A percentile compares a stretch with the other conserved stretches of the same genome.
Evolutionary conservation across 2,329 filamentous ascomycete genomes (phyloP).

Genomic region (Colletotrichum euphorbiae): DNA sequence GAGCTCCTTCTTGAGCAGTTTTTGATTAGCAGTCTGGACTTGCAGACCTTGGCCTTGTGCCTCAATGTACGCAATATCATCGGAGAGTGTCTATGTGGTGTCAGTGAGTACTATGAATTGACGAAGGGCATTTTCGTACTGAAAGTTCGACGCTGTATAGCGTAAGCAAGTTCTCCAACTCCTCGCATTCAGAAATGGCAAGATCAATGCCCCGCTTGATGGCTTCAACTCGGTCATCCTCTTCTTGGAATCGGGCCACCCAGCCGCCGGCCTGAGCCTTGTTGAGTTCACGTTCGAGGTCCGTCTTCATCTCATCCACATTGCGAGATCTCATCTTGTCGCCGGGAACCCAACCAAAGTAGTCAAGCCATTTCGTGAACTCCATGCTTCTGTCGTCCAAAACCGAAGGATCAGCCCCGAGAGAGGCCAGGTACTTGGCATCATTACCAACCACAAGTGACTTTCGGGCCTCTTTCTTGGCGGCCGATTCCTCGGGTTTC

Average conservation of each 20-base stretch:
- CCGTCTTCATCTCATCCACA: conserved; percentile 83
- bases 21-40: conserved; percentile 97
- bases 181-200: conserved; percentile 94
- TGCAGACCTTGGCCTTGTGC: conserved; percentile 96
- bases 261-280: conserved; percentile 93
- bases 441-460: conserved; percentile 79
- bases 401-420: conserved; percentile 83
- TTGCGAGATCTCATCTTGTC: conserved; percentile 79
- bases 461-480: conserved; percentile 65
- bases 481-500: conserved; percentile 43
- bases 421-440: conserved; percentile 78
- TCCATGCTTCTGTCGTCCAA: conserved; percentile 82
- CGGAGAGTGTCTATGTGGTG: conserved; percentile 80
- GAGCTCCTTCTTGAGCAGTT: conserved; percentile 89
- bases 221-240: conserved; percentile 89
- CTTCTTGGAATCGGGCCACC: conserved; percentile 85
- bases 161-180: conserved; percentile 92
- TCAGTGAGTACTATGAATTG: conserved; percentile 41
- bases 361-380: conserved; percentile 84
- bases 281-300: conserved; percentile 88
- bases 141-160: conserved; percentile 95
- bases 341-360: conserved; percentile 88
- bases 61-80: conserved; percentile 97
- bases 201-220: conserved; percentile 89
- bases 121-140: conserved; percentile 62